These are phyloP conservation scores for Violaceomyces palustris DNA, from an alignment of 1,284 basidiomycete species.

Conservation along the genomic window DNA sequence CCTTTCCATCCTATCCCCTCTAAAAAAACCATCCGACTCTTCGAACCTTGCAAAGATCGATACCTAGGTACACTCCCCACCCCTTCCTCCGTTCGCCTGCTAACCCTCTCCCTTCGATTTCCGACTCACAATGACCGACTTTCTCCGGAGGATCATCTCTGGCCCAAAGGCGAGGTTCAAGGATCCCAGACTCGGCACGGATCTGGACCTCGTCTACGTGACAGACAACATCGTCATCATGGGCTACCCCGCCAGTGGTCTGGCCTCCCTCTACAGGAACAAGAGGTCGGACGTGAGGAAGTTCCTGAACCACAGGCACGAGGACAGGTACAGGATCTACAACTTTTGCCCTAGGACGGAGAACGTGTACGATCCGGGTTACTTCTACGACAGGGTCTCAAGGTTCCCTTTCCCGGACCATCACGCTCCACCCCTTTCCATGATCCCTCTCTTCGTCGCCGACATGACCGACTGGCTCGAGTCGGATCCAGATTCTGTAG, in stretches of 20 bases:
- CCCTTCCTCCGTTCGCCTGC: too few relatives aligned
- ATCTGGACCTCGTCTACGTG: conserved; percentile 79
- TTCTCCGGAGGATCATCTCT: conserved; percentile 55
- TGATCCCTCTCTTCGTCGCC: conserved; percentile 69
- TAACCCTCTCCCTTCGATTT: background rate
- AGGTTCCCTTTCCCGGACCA: conserved; percentile 78
- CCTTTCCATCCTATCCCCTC: too few relatives aligned
- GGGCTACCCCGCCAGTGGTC: conserved; percentile 75
- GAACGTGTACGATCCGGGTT: conserved; percentile 56
- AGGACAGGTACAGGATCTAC: conserved; percentile 75
- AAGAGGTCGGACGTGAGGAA: conserved; percentile 68
- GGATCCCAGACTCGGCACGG: conserved; percentile 65
- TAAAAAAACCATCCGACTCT: too few relatives aligned
- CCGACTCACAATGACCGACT: conserved; percentile 16
- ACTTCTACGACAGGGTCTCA: conserved; percentile 62
- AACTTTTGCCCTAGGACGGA: conserved; percentile 62
- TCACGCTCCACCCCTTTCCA: conserved; percentile 69
- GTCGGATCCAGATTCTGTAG: conserved; percentile 65
- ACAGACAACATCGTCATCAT: conserved; percentile 66
- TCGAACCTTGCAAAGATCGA: too few relatives aligned
- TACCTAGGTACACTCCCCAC: too few relatives aligned
- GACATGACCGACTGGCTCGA: conserved; percentile 76
- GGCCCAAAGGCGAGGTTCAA: conserved; percentile 70
- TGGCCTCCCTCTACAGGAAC: conserved; percentile 78
- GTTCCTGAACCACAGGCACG: conserved; percentile 71